Percentiles rank a stretch among this genome's conserved stretches.
phyloP scores from a whole-genome alignment of 805 yeast genomes.

The Hanseniaspora clermontiae region DNA sequence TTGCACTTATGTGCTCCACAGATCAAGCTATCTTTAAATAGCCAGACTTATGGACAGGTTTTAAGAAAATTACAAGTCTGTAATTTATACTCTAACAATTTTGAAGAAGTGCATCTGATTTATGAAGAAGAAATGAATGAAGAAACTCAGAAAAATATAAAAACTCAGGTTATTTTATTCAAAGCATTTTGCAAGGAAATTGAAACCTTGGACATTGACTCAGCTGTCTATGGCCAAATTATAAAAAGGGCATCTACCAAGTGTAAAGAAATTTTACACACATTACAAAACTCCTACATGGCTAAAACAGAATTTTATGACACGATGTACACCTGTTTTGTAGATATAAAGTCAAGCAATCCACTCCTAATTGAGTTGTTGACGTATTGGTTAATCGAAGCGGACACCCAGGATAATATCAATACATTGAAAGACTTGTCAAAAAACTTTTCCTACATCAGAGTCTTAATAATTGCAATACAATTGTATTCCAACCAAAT shows the following conservation, averaged over 20 bases:
- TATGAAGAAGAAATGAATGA: constrained; percentile 21
- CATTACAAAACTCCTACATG: not conserved
- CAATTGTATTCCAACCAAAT: constrained; percentile 1
- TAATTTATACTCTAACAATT: constrained; percentile 20
- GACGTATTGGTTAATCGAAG: constrained; percentile 20
- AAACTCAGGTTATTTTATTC: constrained; percentile 28
- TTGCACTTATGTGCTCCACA: constrained; percentile 17
- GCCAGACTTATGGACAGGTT: constrained; percentile 28
- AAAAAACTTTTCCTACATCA: not conserved
- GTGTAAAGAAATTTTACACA: not conserved
- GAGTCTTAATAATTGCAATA: not conserved
- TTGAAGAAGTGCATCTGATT: constrained; percentile 18
- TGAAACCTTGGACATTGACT: constrained; percentile 14
- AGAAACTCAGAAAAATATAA: constrained; percentile 19
- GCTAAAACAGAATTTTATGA: not conserved
- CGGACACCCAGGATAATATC: not conserved
- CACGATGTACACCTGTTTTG: not conserved
- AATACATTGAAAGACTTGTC: not conserved
- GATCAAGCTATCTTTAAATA: constrained; percentile 15
- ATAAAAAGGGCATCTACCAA: constrained; percentile 18
- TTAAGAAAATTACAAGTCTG: constrained; percentile 29
- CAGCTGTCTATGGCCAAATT: constrained; percentile 21
- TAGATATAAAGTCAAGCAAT: constrained; percentile 21
- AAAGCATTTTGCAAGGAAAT: constrained; percentile 19
- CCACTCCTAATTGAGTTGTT: constrained; percentile 21